Percentiles rank a stretch among this genome's conserved stretches.
These are phyloP conservation scores for Boletus smithii DNA, from an alignment of 1,284 basidiomycete species.

Conservation along the genomic window DNA sequence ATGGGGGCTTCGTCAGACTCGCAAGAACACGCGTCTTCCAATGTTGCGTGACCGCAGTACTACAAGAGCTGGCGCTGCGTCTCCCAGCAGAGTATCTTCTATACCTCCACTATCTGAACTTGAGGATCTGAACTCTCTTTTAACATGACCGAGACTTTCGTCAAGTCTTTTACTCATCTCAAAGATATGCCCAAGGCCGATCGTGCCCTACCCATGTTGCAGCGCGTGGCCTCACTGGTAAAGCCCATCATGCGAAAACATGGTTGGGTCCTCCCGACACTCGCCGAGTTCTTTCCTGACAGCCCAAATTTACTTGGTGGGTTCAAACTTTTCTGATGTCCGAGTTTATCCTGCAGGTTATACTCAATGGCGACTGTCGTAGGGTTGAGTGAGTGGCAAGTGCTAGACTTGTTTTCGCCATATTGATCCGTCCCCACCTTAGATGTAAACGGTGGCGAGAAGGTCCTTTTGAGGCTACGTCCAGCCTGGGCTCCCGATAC, in stretches of 20 bases:
- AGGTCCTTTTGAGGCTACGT: slow-evolving; percentile 78
- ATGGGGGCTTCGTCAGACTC: too few species aligned
- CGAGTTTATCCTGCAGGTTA: neutral
- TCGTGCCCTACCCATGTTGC: slow-evolving; percentile 60
- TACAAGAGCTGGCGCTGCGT: too few species aligned
- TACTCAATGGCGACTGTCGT: slow-evolving; percentile 8
- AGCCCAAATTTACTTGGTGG: slow-evolving; percentile 70
- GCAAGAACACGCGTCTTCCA: too few species aligned
- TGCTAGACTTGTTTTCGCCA: neutral
- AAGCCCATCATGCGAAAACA: slow-evolving; percentile 89
- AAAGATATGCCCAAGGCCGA: slow-evolving; percentile 59
- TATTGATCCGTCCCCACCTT: slow-evolving; percentile 7
- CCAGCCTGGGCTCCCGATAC: slow-evolving; percentile 64
- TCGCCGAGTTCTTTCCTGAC: slow-evolving; percentile 84
- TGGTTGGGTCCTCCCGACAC: slow-evolving; percentile 74
- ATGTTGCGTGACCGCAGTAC: too few species aligned
- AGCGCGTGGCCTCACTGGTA: slow-evolving; percentile 75
- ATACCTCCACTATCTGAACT: too few species aligned
- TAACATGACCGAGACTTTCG: slow-evolving; percentile 48
- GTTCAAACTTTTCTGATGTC: slow-evolving; percentile 22
- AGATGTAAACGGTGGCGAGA: slow-evolving; percentile 77
- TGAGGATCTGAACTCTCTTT: too few species aligned
- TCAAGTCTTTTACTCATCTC: slow-evolving; percentile 65
- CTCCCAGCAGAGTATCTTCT: too few species aligned
- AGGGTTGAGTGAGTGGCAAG: slow-evolving; percentile 34